These are phyloP conservation scores for Saccharomycopsis hybrid DNA, from an alignment of 1,139 yeast genomes.

Conservation along the genomic window DNA sequence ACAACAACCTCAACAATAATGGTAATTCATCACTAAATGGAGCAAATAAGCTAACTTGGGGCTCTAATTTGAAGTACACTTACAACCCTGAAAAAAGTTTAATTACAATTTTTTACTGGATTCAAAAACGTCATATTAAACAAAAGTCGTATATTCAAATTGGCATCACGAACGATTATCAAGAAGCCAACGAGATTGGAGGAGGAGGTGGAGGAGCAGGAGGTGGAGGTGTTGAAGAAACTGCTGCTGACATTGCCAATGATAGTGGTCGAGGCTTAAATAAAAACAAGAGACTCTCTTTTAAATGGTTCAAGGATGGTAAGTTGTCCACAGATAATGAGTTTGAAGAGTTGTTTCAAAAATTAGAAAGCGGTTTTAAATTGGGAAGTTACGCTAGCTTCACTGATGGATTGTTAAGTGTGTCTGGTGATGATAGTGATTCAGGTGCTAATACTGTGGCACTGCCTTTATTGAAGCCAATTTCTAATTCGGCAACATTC, in stretches of 20 bases:
- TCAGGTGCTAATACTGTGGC: background rate
- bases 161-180: conserved; percentile 34
- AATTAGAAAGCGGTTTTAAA: background rate
- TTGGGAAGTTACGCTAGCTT: background rate
- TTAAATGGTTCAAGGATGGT: conserved; percentile 43
- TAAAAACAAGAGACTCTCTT: conserved; percentile 35
- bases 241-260: too few species aligned
- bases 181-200: conserved; percentile 26
- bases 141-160: conserved; percentile 37
- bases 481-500: too few species aligned
- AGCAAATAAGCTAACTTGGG: conserved; percentile 32
- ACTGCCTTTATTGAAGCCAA: too few species aligned
- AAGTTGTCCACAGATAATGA: conserved; percentile 10
- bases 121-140: conserved; percentile 26
- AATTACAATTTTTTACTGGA: conserved; percentile 41
- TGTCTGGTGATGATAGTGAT: background rate
- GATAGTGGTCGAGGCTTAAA: too few species aligned
- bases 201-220: too few species aligned
- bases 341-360: conserved; percentile 12
- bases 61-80: conserved; percentile 35
- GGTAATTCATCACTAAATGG: conserved; percentile 9
- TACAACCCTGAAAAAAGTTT: conserved; percentile 32
- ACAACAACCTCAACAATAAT: background rate
- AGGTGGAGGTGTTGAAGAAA: too few species aligned
- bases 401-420: background rate